phyloP scores from a whole-genome alignment of 495 filamentous ascomycete species.

The Neurospora discreta region DNA sequence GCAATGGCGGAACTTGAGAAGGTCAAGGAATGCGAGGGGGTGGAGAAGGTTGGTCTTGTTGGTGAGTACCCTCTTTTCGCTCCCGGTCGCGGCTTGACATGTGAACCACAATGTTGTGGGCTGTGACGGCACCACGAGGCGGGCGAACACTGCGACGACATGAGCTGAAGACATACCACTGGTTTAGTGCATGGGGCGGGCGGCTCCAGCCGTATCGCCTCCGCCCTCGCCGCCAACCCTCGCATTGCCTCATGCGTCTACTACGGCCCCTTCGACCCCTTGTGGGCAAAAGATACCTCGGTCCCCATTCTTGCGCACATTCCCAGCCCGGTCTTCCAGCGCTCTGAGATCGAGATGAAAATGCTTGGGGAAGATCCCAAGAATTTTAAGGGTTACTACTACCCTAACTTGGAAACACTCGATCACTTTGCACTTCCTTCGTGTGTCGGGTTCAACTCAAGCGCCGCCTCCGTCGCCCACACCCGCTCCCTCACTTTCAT shows the following conservation, averaged over 20 bases:
- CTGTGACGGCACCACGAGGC: not conserved
- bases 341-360: not conserved
- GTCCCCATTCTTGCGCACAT: slow-evolving; percentile 14
- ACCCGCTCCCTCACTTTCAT: slow-evolving; percentile 41
- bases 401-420: slow-evolving; percentile 15
- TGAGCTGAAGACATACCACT: not conserved
- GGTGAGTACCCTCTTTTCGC: slow-evolving; percentile 13
- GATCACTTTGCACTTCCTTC: slow-evolving; percentile 30
- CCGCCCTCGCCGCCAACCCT: slow-evolving; percentile 5
- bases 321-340: not conserved
- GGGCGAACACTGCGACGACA: not conserved
- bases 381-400: slow-evolving; percentile 11
- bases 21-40: slow-evolving; percentile 17
- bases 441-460: slow-evolving; percentile 25
- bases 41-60: slow-evolving; percentile 23
- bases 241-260: slow-evolving; percentile 22
- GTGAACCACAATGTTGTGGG: not conserved
- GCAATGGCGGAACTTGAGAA: slow-evolving; percentile 14
- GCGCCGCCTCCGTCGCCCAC: slow-evolving; percentile 34
- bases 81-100: not conserved
- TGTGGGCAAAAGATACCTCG: not conserved
- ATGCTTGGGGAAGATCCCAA: not conserved
- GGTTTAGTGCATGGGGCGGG: slow-evolving; percentile 5
- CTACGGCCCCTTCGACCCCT: slow-evolving; percentile 11
- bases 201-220: not conserved